Conservation (phyloP, 2,329 filamentous ascomycete species). For the Sarocladiaceae sp. region DNA sequence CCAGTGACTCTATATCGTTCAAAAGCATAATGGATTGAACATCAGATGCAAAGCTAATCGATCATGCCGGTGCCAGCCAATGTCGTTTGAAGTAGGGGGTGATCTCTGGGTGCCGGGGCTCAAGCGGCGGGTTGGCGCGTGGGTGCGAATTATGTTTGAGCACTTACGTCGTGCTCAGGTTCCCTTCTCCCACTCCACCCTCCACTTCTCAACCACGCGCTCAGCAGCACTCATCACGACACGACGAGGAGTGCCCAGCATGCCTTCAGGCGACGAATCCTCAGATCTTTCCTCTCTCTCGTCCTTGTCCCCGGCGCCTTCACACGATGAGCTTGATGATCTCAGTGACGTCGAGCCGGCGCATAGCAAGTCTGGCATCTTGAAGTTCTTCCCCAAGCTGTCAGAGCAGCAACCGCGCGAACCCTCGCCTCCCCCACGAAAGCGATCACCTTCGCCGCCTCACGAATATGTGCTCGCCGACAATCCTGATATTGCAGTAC, state of each 20-base stretch:
- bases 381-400: conserved; percentile 64
- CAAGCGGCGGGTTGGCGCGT: conserved; percentile 9
- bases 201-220: conserved; percentile 8
- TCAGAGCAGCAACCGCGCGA: conserved; percentile 50
- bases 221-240: not conserved
- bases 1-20: not conserved
- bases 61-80: not conserved
- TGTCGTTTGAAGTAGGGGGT: not conserved
- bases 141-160: conserved; percentile 5
- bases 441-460: conserved; percentile 80
- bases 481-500: conserved; percentile 86
- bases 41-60: not conserved
- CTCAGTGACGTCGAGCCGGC: conserved; percentile 22
- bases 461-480: conserved; percentile 89
- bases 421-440: conserved; percentile 63
- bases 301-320: conserved; percentile 40
- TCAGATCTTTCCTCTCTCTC: conserved; percentile 60
- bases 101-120: conserved; percentile 4
- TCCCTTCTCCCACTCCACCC: conserved; percentile 8
- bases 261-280: conserved; percentile 58
- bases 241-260: conserved; percentile 26
- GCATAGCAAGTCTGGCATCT: conserved; percentile 51
- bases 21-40: not conserved
- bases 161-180: conserved; percentile 8
- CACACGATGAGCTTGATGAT: conserved; percentile 47